Percentiles rank a stretch among this genome's conserved stretches.
Conservation (phyloP, 495 filamentous ascomycete species). For the Neurospora sp. region DNA sequence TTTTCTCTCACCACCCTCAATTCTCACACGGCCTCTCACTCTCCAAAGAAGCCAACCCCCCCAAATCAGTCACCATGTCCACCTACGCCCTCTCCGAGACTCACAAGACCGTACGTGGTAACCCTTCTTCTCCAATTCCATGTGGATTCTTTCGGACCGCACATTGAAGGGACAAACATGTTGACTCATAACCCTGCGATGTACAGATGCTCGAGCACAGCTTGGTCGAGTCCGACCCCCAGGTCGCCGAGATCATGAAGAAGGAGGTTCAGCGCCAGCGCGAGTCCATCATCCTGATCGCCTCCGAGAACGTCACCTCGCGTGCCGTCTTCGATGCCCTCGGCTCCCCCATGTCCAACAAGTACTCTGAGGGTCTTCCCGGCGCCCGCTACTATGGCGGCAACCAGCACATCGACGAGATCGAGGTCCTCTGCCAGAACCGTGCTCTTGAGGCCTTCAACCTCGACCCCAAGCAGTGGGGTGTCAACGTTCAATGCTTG, state of each 20-base stretch:
- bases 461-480: slow-evolving; percentile 81
- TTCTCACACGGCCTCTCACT: neutral
- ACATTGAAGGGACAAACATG: slow-evolving; percentile 3
- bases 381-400: slow-evolving; percentile 98
- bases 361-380: slow-evolving; percentile 98
- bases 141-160: neutral
- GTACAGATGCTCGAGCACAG: slow-evolving; percentile 79
- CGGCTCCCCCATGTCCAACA: slow-evolving; percentile 90
- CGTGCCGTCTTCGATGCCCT: slow-evolving; percentile 83
- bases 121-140: neutral
- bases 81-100: slow-evolving; percentile 80
- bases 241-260: slow-evolving; percentile 91
- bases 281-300: slow-evolving; percentile 97
- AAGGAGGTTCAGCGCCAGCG: slow-evolving; percentile 94
- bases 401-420: slow-evolving; percentile 95
- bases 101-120: slow-evolving; percentile 68
- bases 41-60: neutral
- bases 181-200: slow-evolving; percentile 37
- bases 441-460: slow-evolving; percentile 90
- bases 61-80: slow-evolving; percentile 24
- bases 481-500: slow-evolving; percentile 96
- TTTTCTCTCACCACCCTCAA: neutral
- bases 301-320: slow-evolving; percentile 84
- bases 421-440: slow-evolving; percentile 92
- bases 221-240: slow-evolving; percentile 75